Evolutionary conservation across 306 rosid genomes (phyloP).

Genomic region (Glycine tomentella): DNA sequence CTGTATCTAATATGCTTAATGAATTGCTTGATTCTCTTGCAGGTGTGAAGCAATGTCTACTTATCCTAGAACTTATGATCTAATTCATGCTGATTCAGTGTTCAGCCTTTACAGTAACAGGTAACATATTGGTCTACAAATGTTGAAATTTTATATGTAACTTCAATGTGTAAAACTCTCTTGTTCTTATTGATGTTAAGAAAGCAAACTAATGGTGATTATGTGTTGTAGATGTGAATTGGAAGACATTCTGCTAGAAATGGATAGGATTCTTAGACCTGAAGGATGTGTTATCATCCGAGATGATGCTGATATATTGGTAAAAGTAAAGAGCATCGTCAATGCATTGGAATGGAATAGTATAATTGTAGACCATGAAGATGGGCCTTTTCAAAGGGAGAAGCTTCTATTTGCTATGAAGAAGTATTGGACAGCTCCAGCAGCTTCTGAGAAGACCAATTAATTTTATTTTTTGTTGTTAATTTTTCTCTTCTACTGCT

Average conservation of each 20-base stretch:
- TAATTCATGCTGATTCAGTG: slow-evolving; percentile 83
- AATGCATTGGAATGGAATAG: slow-evolving; percentile 77
- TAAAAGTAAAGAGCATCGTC: slow-evolving; percentile 58
- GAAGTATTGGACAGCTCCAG: slow-evolving; percentile 86
- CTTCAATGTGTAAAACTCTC: background rate
- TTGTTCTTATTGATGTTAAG: too few relatives aligned
- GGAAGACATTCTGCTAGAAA: slow-evolving; percentile 76
- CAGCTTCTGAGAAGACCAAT: slow-evolving; percentile 43
- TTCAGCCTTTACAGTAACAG: slow-evolving; percentile 75
- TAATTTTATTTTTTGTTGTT: background rate
- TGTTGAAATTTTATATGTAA: background rate
- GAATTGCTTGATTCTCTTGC: slow-evolving; percentile 28
- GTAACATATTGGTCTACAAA: slow-evolving; percentile 45
- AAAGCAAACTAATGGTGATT: background rate
- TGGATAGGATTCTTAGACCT: slow-evolving; percentile 85
- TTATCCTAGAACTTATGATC: slow-evolving; percentile 89
- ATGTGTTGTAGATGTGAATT: slow-evolving; percentile 68
- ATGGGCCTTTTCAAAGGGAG: slow-evolving; percentile 68
- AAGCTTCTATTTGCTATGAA: slow-evolving; percentile 78
- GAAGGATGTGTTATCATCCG: slow-evolving; percentile 83
- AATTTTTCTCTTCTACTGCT: too few relatives aligned
- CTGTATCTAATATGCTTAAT: background rate
- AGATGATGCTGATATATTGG: slow-evolving; percentile 72
- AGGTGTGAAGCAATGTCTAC: slow-evolving; percentile 98
- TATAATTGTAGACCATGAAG: slow-evolving; percentile 76